These are phyloP conservation scores for Coix lacrymajobi DNA, from an alignment of 176 grass and related monocot species.

Conservation along the genomic window DNA sequence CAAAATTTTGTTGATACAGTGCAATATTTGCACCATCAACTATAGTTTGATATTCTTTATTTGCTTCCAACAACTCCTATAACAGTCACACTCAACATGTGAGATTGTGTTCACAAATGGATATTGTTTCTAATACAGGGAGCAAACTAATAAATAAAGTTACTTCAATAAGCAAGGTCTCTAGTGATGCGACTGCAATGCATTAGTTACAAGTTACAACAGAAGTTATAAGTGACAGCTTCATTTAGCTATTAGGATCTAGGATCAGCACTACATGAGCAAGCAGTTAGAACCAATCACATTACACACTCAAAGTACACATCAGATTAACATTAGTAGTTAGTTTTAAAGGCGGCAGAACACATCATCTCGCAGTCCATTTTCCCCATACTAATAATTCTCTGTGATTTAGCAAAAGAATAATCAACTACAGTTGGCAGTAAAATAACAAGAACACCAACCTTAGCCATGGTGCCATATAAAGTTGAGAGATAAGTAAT, in stretches of 20 bases:
- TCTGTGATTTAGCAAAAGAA: neutral
- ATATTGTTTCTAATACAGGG: neutral
- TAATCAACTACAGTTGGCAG: neutral
- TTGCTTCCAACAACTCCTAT: slow-evolving; percentile 69
- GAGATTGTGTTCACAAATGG: neutral
- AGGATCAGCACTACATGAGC: neutral
- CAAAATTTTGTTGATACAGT: slow-evolving; percentile 95
- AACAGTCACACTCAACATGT: neutral
- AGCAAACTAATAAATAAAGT: neutral
- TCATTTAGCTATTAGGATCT: neutral
- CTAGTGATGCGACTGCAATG: neutral
- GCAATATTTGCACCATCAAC: slow-evolving; percentile 87
- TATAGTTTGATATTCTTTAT: slow-evolving; percentile 56
- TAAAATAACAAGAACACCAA: neutral
- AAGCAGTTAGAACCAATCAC: neutral
- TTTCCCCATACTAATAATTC: neutral
- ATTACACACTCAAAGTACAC: neutral
- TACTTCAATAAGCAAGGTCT: neutral
- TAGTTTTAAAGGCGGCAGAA: neutral
- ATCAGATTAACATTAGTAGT: neutral
- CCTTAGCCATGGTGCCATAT: neutral
- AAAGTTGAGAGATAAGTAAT: neutral
- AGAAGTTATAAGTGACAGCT: neutral
- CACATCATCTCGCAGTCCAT: neutral
- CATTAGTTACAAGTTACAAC: neutral